phyloP scores from a whole-genome alignment of 164 flowering plant species.

The Vitis riparia region DNA sequence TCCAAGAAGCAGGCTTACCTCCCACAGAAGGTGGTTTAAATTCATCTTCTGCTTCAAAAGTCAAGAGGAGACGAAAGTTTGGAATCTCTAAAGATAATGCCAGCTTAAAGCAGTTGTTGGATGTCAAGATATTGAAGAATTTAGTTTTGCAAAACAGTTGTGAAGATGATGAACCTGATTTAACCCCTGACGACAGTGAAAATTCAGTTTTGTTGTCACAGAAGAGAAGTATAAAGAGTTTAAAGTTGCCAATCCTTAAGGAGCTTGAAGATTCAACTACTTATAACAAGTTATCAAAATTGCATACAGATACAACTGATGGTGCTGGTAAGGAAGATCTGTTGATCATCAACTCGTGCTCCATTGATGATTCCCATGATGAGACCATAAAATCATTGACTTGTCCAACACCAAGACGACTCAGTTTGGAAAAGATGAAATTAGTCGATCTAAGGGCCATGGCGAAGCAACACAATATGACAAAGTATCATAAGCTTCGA shows the following conservation, averaged over 20 bases:
- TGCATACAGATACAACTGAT: neutral
- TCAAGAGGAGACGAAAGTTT: constrained; percentile 3
- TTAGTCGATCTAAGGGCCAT: constrained; percentile 19
- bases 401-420: neutral
- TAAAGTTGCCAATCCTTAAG: neutral
- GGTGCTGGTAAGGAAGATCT: constrained; percentile 1
- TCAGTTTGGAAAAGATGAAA: constrained; percentile 3
- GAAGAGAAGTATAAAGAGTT: constrained; percentile 9
- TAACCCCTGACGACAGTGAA: neutral
- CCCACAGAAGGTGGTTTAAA: neutral
- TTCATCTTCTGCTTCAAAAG: constrained; percentile 9
- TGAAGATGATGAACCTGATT: constrained; percentile 1
- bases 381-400: neutral
- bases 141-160: neutral
- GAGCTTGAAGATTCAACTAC: constrained; percentile 11
- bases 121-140: constrained; percentile 2
- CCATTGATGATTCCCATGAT: neutral
- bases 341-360: neutral
- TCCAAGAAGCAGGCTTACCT: constrained; percentile 1
- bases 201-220: constrained; percentile 2
- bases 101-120: neutral
- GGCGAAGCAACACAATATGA: constrained; percentile 22
- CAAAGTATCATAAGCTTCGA: constrained; percentile 17
- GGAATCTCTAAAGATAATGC: neutral
- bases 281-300: neutral